Evolutionary conservation across 1,284 basidiomycete species (phyloP).

Genomic region (Cutaneotrichosporon sp.): DNA sequence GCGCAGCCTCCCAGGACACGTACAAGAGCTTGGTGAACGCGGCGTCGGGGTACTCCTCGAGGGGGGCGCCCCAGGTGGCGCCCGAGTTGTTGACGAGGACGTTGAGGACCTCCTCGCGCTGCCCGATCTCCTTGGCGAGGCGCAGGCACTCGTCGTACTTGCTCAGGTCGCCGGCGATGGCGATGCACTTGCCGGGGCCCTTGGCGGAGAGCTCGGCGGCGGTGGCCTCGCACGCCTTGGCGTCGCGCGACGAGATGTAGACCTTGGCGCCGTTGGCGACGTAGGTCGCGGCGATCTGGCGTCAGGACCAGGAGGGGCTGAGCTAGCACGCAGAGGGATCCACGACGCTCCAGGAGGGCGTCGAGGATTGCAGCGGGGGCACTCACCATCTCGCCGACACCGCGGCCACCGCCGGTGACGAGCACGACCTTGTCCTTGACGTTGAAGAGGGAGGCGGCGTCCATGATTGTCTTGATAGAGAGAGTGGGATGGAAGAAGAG

Average conservation of each 20-base stretch:
- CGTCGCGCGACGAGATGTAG: slow-evolving; percentile 68
- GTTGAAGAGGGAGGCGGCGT: slow-evolving; percentile 19
- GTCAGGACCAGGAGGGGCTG: neutral
- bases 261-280: slow-evolving; percentile 66
- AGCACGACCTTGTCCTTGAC: slow-evolving; percentile 58
- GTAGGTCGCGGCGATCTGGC: slow-evolving; percentile 67
- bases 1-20: too few species aligned
- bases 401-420: slow-evolving; percentile 70
- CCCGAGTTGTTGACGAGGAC: slow-evolving; percentile 62
- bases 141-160: slow-evolving; percentile 62
- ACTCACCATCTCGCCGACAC: slow-evolving; percentile 68
- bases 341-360: too few species aligned
- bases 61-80: slow-evolving; percentile 63
- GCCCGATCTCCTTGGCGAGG: slow-evolving; percentile 60
- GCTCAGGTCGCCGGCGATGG: slow-evolving; percentile 65
- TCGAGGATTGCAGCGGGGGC: neutral
- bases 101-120: slow-evolving; percentile 56
- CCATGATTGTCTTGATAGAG: slow-evolving; percentile 7
- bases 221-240: slow-evolving; percentile 62
- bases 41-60: slow-evolving; percentile 62
- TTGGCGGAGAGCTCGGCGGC: slow-evolving; percentile 61
- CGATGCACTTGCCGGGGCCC: slow-evolving; percentile 62
- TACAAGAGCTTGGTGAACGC: slow-evolving; percentile 57
- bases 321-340: too few species aligned
- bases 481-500: neutral